Conservation (phyloP, 768 basidiomycete genomes). For the Termitomyces heimii region DNA sequence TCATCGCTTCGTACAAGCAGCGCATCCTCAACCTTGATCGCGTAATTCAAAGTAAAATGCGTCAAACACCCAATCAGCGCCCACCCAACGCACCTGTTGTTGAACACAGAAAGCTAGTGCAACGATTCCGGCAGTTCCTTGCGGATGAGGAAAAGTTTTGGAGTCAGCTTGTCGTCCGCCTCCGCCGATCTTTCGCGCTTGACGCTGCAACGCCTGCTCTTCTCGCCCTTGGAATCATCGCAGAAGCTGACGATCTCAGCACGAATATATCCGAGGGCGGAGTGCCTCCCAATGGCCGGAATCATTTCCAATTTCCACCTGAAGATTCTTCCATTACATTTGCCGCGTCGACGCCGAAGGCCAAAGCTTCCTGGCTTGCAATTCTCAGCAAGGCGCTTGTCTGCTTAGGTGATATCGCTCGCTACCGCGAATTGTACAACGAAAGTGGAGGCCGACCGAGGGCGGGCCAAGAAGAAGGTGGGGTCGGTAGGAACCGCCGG, state of each 20-base stretch:
- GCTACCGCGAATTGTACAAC: slow-evolving; percentile 89
- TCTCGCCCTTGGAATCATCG: slow-evolving; percentile 47
- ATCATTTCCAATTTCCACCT: slow-evolving; percentile 60
- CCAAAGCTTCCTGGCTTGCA: slow-evolving; percentile 60
- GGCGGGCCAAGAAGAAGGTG: slow-evolving; percentile 63
- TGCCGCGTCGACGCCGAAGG: slow-evolving; percentile 36
- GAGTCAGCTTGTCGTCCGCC: slow-evolving; percentile 69
- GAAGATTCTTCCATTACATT: slow-evolving; percentile 37
- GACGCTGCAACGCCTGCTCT: slow-evolving; percentile 57
- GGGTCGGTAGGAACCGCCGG: slow-evolving; percentile 32
- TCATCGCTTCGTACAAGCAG: slow-evolving; percentile 81
- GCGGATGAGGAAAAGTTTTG: slow-evolving; percentile 91
- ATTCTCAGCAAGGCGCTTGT: slow-evolving; percentile 85
- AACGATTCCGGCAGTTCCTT: slow-evolving; percentile 87
- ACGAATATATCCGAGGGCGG: slow-evolving; percentile 16
- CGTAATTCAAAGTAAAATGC: slow-evolving; percentile 33
- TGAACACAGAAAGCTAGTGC: slow-evolving; percentile 80
- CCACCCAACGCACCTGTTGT: slow-evolving; percentile 35
- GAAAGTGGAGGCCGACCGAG: slow-evolving; percentile 60
- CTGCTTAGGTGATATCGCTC: slow-evolving; percentile 89
- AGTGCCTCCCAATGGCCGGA: slow-evolving; percentile 35
- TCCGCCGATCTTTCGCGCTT: slow-evolving; percentile 69
- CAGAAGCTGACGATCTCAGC: slow-evolving; percentile 29
- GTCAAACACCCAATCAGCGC: slow-evolving; percentile 40
- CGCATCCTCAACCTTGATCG: slow-evolving; percentile 65